A percentile compares a stretch with the other conserved stretches of the same genome.
These are phyloP conservation scores for Penicillium lagena DNA, from an alignment of 495 filamentous ascomycete species.

Conservation along the genomic window DNA sequence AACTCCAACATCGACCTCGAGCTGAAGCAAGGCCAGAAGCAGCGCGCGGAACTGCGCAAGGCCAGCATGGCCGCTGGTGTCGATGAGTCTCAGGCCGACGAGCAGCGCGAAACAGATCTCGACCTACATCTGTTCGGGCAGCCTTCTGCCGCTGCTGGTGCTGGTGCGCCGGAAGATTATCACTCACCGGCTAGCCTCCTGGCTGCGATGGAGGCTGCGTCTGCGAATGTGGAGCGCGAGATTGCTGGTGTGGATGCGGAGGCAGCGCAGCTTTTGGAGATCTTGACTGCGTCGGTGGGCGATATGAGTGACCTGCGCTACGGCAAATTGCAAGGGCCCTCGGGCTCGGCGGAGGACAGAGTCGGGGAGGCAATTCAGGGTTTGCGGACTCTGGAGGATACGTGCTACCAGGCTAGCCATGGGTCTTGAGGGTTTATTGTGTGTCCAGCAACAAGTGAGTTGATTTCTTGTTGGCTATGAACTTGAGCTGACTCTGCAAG, in stretches of 20 bases:
- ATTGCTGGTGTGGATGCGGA: slow-evolving; percentile 58
- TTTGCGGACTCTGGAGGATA: slow-evolving; percentile 53
- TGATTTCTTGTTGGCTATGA: too few relatives aligned
- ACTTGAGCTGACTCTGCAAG: too few relatives aligned
- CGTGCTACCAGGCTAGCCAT: slow-evolving; percentile 40
- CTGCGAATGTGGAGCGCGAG: slow-evolving; percentile 58
- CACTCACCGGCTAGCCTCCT: slow-evolving; percentile 62
- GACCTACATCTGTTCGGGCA: slow-evolving; percentile 68
- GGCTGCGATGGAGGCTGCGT: slow-evolving; percentile 60
- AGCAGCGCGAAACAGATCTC: slow-evolving; percentile 64
- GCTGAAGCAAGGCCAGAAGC: slow-evolving; percentile 53
- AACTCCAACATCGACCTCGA: slow-evolving; percentile 63
- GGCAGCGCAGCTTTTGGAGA: slow-evolving; percentile 50
- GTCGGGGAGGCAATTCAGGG: slow-evolving; percentile 48
- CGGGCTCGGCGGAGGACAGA: slow-evolving; percentile 51
- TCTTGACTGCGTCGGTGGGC: slow-evolving; percentile 57
- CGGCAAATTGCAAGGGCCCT: slow-evolving; percentile 60
- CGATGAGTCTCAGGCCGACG: slow-evolving; percentile 45
- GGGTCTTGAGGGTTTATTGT: not conserved
- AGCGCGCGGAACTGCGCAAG: slow-evolving; percentile 55
- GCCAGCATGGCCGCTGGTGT: slow-evolving; percentile 46
- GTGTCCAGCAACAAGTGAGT: not conserved
- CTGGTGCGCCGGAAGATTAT: slow-evolving; percentile 18
- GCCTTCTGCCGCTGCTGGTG: slow-evolving; percentile 26
- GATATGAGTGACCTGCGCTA: slow-evolving; percentile 79